Evolutionary conservation across 2,329 filamentous ascomycete species (phyloP).

Genomic region (Clathrospora elynae): DNA sequence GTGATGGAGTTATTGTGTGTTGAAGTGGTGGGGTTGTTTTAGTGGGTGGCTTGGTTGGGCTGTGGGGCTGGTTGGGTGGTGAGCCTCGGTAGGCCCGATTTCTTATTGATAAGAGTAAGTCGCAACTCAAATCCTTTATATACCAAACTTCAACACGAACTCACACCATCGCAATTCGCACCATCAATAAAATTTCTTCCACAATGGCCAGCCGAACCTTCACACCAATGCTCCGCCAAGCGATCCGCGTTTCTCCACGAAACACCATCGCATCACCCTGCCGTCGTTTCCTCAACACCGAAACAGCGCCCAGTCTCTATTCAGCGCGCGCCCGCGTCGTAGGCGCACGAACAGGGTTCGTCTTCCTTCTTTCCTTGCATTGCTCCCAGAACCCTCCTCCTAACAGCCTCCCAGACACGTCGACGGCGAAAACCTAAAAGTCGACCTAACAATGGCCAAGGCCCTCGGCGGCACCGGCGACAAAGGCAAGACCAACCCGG

Average conservation of each 20-base stretch:
- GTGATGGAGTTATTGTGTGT: too few species aligned
- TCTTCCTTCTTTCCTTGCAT: neutral
- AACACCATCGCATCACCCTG: slow-evolving; percentile 1
- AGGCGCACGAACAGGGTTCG: slow-evolving; percentile 46
- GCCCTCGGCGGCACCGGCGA: slow-evolving; percentile 52
- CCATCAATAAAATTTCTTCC: neutral
- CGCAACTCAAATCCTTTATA: too few species aligned
- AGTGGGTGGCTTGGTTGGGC: too few species aligned
- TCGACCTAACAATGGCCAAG: slow-evolving; percentile 53
- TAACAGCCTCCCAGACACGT: slow-evolving; percentile 29
- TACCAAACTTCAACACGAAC: neutral
- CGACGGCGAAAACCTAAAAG: slow-evolving; percentile 43
- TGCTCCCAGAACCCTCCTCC: neutral
- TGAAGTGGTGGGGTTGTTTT: too few species aligned
- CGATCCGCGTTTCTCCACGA: slow-evolving; percentile 16
- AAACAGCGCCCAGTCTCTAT: slow-evolving; percentile 49
- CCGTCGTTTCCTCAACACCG: slow-evolving; percentile 47
- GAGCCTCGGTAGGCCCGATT: too few species aligned
- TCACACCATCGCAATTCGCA: neutral
- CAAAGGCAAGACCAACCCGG: slow-evolving; percentile 50
- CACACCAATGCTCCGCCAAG: slow-evolving; percentile 19
- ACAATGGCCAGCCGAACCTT: slow-evolving; percentile 25
- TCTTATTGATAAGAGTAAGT: too few species aligned
- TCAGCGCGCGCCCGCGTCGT: slow-evolving; percentile 47
- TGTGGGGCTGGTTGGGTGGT: too few species aligned